Base-by-base conservation (phyloP, 352 stramenopile genomes). In the Hyaloperonospora brassicae region DNA sequence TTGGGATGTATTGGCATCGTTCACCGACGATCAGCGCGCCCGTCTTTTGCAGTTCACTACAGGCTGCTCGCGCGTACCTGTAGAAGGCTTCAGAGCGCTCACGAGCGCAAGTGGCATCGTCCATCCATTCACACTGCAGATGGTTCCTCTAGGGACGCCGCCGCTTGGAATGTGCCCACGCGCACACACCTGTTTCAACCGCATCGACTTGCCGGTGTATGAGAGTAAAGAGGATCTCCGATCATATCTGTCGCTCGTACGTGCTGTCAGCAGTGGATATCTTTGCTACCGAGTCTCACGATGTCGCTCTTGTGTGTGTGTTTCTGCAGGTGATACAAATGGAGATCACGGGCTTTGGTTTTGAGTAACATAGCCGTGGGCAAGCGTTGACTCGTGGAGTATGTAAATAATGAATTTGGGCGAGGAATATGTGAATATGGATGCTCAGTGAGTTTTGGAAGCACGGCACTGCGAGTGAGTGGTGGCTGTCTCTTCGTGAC, bases 1-100 rank as follows among this genome's bases (percentile, higher is more conserved):
- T 55, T 97, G 90, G 90, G 72, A 93, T 39, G 71, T 90, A 13
- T 68, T 97, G 11, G 70, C 73, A 27, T 57, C 54, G 7, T 84
- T 99, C 27, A 89, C 80, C 0, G 72, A 92, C 34, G 94, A 96
- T 55, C 87, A 99, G 52, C 95, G 95, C 30, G 96, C 96, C 36
- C 76, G 93, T 12, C 87, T 99, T 61, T 71, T 99, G 21, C 95
- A 98, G 63, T 99, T 98, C 72, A 88, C 97, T 5, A 99, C 95
- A 0, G 96, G 96, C 1, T 98, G 90, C 14, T 96, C 86, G 7
- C 97, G 97, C 51, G 95, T 99, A 4, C 79, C 82, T 14, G 81
- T 95, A 5, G 79, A 93, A 50, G 79, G 79, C 0, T 95, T 95
- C 57, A 79, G 74, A 52, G 79, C 75, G 0, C 72, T 95, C 14